Evolutionary conservation across 1,284 basidiomycete species (phyloP).

Genomic region (Pseudomicrostroma phylloplanum): DNA sequence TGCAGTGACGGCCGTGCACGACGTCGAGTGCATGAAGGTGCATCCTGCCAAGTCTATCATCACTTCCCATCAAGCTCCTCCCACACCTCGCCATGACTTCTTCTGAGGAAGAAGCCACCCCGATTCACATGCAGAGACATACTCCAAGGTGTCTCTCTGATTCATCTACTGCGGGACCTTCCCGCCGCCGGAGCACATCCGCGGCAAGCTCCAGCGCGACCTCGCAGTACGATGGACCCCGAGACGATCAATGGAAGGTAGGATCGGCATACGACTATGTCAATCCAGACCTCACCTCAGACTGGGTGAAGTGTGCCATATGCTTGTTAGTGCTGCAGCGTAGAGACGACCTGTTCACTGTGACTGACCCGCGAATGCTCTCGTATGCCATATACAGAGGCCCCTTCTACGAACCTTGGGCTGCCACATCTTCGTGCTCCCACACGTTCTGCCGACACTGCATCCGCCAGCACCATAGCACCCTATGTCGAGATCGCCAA

Average conservation of each 20-base stretch:
- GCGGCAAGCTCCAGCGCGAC: neutral
- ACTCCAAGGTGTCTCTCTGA: no score
- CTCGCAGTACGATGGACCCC: neutral
- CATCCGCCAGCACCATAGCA: slow-evolving; percentile 15
- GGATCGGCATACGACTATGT: slow-evolving; percentile 3
- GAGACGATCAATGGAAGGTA: neutral
- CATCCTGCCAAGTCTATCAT: no score
- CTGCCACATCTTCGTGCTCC: slow-evolving; percentile 20
- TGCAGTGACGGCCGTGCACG: no score
- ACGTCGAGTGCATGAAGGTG: no score
- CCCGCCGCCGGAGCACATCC: no score
- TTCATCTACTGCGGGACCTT: no score
- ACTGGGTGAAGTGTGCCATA: slow-evolving; percentile 14
- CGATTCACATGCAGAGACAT: no score
- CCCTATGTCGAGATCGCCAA: neutral
- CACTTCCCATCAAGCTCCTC: no score
- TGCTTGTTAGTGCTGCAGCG: neutral
- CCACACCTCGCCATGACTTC: no score
- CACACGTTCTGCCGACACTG: slow-evolving; percentile 36
- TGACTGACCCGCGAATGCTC: slow-evolving; percentile 13
- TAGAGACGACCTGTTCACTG: neutral
- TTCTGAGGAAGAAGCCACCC: no score
- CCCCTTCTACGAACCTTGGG: slow-evolving; percentile 30
- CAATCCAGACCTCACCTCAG: slow-evolving; percentile 3
- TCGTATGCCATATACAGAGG: slow-evolving; percentile 21